These are phyloP conservation scores for Arthrinium phaeospermum DNA, from an alignment of 2,329 filamentous ascomycete species.

Conservation along the genomic window DNA sequence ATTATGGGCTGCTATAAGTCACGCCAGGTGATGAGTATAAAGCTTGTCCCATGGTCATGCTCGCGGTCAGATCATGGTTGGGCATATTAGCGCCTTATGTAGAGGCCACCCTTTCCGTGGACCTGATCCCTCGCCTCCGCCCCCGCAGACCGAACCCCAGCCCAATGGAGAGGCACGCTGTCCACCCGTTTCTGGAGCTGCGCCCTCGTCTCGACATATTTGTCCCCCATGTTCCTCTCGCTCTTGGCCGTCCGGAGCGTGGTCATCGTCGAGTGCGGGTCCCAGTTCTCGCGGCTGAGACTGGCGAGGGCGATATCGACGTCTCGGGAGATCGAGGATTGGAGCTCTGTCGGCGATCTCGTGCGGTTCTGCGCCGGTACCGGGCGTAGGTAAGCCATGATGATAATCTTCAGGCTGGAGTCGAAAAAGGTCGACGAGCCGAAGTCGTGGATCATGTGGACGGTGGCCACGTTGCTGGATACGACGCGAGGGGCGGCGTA, in stretches of 20 bases:
- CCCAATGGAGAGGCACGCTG: constrained; percentile 61
- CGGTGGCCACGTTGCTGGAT: constrained; percentile 54
- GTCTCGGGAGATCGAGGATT: constrained; percentile 45
- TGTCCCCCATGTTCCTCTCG: constrained; percentile 49
- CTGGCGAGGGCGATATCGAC: constrained; percentile 51
- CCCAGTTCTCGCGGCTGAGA: constrained; percentile 53
- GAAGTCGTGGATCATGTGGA: constrained; percentile 61
- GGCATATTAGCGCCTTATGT: constrained; percentile 44
- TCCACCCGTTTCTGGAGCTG: constrained; percentile 61
- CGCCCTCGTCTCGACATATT: constrained; percentile 54
- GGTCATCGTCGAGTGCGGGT: constrained; percentile 43
- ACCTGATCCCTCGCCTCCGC: constrained; percentile 54
- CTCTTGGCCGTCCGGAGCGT: constrained; percentile 46
- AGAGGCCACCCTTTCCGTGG: constrained; percentile 56
- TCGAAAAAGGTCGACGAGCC: constrained; percentile 48
- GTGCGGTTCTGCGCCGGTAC: constrained; percentile 29
- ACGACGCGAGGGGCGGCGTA: constrained; percentile 53
- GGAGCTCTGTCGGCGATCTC: constrained; percentile 30
- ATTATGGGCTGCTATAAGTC: neutral
- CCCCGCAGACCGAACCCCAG: constrained; percentile 61
- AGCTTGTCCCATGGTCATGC: neutral
- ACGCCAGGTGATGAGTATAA: neutral
- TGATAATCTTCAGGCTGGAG: constrained; percentile 54
- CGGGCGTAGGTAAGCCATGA: constrained; percentile 66
- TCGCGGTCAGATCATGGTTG: neutral